A percentile compares a stretch with the other conserved stretches of the same genome.
Evolutionary conservation across 202 grass and related monocot genomes (phyloP).

Genomic region (Carex sylvatica): DNA sequence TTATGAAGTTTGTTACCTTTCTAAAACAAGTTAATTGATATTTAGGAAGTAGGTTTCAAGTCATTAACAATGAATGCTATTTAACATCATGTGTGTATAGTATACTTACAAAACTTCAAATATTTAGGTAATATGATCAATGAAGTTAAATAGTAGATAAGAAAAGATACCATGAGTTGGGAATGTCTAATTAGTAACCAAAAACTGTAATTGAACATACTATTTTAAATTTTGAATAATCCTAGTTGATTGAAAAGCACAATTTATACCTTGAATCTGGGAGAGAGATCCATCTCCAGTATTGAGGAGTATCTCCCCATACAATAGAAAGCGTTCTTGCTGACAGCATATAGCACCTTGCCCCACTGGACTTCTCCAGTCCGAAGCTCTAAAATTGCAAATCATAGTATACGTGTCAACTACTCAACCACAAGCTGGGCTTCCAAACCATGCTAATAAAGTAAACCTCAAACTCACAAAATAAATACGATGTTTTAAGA

Average conservation of each 20-base stretch:
- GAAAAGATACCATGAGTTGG: background rate
- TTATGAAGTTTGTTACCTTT: background rate
- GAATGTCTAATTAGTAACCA: background rate
- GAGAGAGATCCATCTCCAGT: constrained; percentile 28
- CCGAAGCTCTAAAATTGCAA: constrained; percentile 22
- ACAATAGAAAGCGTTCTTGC: constrained; percentile 27
- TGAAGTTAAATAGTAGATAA: background rate
- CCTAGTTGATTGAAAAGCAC: background rate
- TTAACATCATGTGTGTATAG: background rate
- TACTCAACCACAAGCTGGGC: background rate
- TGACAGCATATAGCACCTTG: constrained; percentile 37
- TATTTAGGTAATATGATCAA: background rate
- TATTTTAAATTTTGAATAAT: background rate
- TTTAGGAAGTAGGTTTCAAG: background rate
- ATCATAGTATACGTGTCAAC: background rate
- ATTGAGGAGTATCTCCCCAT: constrained; percentile 28
- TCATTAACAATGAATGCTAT: background rate
- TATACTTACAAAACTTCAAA: background rate
- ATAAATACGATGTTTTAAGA: background rate
- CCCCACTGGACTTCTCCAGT: constrained; percentile 29
- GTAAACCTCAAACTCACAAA: background rate
- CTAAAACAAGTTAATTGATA: background rate
- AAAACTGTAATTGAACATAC: background rate
- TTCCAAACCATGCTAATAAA: background rate
- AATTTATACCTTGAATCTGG: constrained; percentile 30